Base-by-base conservation (phyloP, 1,284 basidiomycete species). In the Acaromyces ingoldii region DNA sequence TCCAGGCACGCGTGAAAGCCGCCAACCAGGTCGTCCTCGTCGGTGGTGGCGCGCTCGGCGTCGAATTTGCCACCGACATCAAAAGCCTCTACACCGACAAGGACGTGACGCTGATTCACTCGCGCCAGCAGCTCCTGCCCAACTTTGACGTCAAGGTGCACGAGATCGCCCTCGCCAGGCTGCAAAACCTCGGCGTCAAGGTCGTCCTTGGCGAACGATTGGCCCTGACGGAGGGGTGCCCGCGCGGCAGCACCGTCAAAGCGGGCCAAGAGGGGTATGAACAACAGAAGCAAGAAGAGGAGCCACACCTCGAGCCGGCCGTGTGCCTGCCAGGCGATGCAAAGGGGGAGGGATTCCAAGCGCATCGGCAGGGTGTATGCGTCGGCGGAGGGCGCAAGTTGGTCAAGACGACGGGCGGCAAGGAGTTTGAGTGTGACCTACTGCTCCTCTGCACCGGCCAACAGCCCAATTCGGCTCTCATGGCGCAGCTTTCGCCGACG, bases 361-460 rank as follows among this genome's bases (percentile, higher is more conserved):
- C 64, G 37, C 58, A 60, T 25, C 40, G 45, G 7, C 58, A 63
- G 40, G 64, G 64, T 6, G 61, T 66, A 55, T 66, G 64, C 34
- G 38, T 65, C 28, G 63, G 63, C 4, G 38, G 49, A 5, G 64
- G 65, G 2, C 53, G 62, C n/a, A 67, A 70, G 49, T 55, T 33
- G 7, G 55, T 75, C 10, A 60, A 65, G 17, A 75, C 72, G n/a
- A 75, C 70, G 11, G 60, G 58, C 2, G 72, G 72, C 41, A 54
- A 63, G 38, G 62, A 60, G 47, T 64, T 74, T 13, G 60, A 64
- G 30, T 67, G 67, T 50, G 71, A 75, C 44, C 37, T 74, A 46
- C 58, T 74, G 26, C 59, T 75, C 10, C 54, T 75, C 7, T 75
- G 72, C 55, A 74, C 71, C 3, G 72, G 72, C 25, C 72, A 75